A percentile compares a stretch with the other conserved stretches of the same genome.
These are phyloP conservation scores for Crithidia acanthocephali DNA, from an alignment of 208 protist species.

Conservation along the genomic window DNA sequence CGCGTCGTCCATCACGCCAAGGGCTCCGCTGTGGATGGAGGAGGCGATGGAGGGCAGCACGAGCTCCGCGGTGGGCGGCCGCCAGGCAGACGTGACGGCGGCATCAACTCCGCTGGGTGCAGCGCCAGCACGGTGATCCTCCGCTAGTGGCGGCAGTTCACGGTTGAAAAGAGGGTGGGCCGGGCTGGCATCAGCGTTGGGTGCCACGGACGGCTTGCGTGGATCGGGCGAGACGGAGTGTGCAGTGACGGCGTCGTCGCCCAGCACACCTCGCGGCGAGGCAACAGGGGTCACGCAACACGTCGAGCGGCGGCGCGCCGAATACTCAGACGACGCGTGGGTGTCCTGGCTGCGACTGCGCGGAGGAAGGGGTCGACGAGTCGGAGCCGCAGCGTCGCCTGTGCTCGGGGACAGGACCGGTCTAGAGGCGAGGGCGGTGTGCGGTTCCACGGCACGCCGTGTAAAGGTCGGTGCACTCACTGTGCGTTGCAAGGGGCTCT, in stretches of 20 bases:
- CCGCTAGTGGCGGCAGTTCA: not conserved
- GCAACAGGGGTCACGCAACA: not conserved
- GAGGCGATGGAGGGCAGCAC: slow-evolving; percentile 11
- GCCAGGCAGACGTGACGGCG: not conserved
- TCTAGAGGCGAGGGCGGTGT: not conserved
- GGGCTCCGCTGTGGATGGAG: slow-evolving; percentile 7
- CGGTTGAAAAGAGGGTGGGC: not conserved
- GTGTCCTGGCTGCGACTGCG: not conserved
- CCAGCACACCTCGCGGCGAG: not conserved
- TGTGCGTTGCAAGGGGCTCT: not conserved
- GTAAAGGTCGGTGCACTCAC: slow-evolving; percentile 15
- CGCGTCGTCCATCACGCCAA: not conserved
- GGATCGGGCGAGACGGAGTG: slow-evolving; percentile 13
- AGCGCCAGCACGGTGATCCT: not conserved
- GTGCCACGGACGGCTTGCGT: not conserved
- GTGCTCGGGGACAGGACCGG: not conserved
- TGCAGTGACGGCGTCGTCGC: not conserved
- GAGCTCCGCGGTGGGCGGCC: not conserved
- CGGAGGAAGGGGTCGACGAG: not conserved
- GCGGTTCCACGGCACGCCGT: slow-evolving; percentile 1
- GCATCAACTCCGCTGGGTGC: not conserved
- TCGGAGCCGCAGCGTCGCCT: not conserved
- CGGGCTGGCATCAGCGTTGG: not conserved
- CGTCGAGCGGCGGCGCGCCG: not conserved
- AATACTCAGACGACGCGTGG: not conserved